phyloP scores from a whole-genome alignment of 257 asterid species.

The Datura wrightii region DNA sequence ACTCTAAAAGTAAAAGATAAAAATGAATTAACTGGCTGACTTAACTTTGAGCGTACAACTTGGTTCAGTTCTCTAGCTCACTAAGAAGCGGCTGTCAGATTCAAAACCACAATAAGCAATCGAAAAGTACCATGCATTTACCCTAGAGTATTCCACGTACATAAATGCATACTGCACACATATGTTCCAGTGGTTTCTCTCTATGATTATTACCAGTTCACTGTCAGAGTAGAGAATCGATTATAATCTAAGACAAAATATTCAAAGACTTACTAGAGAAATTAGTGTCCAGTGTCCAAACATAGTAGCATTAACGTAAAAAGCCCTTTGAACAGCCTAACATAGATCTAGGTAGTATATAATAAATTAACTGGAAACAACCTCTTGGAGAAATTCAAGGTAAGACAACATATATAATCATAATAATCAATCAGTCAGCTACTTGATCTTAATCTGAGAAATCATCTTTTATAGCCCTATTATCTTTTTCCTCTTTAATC shows the following conservation, averaged over 20 bases:
- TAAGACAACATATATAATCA: background rate
- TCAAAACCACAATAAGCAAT: conserved; percentile 13
- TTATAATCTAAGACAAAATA: background rate
- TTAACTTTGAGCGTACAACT: background rate
- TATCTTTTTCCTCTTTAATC: background rate
- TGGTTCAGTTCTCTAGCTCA: background rate
- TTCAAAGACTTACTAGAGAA: background rate
- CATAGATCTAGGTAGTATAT: background rate
- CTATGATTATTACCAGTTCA: background rate
- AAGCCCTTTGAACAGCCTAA: background rate
- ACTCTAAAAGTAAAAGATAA: background rate
- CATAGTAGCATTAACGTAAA: background rate
- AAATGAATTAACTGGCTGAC: background rate
- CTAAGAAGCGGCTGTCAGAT: background rate
- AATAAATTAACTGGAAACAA: background rate
- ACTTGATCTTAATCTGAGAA: background rate
- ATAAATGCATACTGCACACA: background rate
- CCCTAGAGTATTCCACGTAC: background rate
- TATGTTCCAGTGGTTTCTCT: background rate
- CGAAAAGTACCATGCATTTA: background rate
- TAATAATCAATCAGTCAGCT: background rate
- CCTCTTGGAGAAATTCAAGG: background rate
- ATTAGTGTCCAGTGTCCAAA: background rate
- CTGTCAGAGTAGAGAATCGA: background rate
- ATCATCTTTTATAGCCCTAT: background rate